Percentiles rank a stretch among this genome's conserved stretches.
These are phyloP conservation scores for Centella asiatica DNA, from an alignment of 129 eudicot species.

Conservation along the genomic window DNA sequence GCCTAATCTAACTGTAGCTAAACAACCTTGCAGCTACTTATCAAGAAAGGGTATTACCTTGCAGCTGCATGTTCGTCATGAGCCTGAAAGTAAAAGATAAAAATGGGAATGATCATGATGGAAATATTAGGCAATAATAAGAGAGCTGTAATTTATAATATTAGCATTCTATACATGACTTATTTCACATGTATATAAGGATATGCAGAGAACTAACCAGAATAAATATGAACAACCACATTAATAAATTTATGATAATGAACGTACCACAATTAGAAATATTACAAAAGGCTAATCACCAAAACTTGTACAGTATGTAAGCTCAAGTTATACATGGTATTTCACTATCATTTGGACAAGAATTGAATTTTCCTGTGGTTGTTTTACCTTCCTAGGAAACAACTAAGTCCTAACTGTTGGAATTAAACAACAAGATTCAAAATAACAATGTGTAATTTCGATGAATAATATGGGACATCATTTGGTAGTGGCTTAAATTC, in stretches of 20 bases:
- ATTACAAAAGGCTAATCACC: not conserved
- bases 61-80: slow-evolving; percentile 21
- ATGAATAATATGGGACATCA: no score
- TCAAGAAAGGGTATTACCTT: slow-evolving; percentile 13
- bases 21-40: not conserved
- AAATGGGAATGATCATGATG: not conserved
- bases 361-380: not conserved
- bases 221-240: not conserved
- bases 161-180: not conserved
- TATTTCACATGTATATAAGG: not conserved
- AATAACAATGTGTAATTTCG: no score
- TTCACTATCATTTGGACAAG: no score
- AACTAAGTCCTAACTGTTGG: no score
- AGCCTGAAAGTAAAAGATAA: slow-evolving; percentile 25
- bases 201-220: not conserved
- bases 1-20: not conserved
- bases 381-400: not conserved
- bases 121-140: slow-evolving; percentile 1
- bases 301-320: not conserved
- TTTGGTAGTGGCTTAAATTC: no score
- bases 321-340: no score
- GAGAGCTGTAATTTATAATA: not conserved
- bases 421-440: no score
- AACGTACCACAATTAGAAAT: not conserved
- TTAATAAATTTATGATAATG: no score